Evolutionary conservation across 1,284 basidiomycete genomes (phyloP), one percentile per base, ranked within the genome.

Genomic region (Ustilago curta): DNA sequence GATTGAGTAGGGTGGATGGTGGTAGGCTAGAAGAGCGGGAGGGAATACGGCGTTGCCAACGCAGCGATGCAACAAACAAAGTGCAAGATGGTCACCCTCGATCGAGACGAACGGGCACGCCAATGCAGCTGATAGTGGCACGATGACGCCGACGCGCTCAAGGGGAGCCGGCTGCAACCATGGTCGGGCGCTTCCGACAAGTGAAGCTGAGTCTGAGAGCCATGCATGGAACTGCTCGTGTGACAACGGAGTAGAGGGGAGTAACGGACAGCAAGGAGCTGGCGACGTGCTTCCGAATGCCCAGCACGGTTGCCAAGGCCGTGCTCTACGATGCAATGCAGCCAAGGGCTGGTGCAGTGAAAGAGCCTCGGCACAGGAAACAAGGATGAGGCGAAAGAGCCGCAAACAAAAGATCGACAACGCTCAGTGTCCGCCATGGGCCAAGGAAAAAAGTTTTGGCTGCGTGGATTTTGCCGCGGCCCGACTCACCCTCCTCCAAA

Each of bases 381-480:
- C 53, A 43, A 31, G 31, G 19, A 12, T 16, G 31, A 51, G 23
- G 18, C 25, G 44, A 16, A 47, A 19, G 40, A 9, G 40, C 40
- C 40, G 40, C 18, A 21, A 42, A 21, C 40, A 40, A 42, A 51
- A 25, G n/a, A 49, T 42, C 32, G 50, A 40, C 32, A 37, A 40
- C 35, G 27, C 29, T 8, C 8, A 43, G 39, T 53, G 23, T 35
- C 12, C 54, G 58, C 64, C 64, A 50, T 23, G 64, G 64, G 21
- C 14, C 40, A 60, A 29, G 12, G 14, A 12, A 44, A 37, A 29
- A 29, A 37, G n/a, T 44, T 47, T 58, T 65, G 31, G 40, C 25
- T 59, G 57, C 35, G 56, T 31, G 65, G 54, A 58, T 53, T 49
- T 58, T 42, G 59, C 65, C 65, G 65, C 65, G 65, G 65, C 31